Percentiles rank a stretch among this genome's conserved stretches.
Evolutionary conservation across 352 stramenopile species (phyloP).

Genomic region (Phytophthora palmivora): DNA sequence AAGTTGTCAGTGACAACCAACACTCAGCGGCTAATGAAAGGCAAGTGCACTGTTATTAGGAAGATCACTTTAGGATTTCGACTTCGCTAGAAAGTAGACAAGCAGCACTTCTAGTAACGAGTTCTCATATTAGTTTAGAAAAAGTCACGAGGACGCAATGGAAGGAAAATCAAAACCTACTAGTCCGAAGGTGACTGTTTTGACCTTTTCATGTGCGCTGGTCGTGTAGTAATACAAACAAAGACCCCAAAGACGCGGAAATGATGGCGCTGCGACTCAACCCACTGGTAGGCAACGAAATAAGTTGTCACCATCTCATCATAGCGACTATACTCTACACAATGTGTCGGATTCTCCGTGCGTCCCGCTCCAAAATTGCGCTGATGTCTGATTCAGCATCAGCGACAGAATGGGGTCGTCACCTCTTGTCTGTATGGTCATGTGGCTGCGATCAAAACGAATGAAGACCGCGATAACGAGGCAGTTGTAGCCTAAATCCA

Average conservation of each 20-base stretch:
- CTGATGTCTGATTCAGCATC: constrained; percentile 9
- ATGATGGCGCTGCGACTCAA: constrained; percentile 2
- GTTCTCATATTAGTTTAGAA: constrained; percentile 41
- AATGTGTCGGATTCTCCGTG: constrained; percentile 7
- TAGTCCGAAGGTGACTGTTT: constrained; percentile 17
- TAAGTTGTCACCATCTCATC: neutral
- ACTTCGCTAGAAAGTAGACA: too few species aligned
- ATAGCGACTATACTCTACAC: neutral
- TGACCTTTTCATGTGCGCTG: constrained; percentile 7
- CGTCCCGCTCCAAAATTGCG: constrained; percentile 22
- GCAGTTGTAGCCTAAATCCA: constrained; percentile 60
- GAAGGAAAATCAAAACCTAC: constrained; percentile 22
- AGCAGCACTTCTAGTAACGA: constrained; percentile 18
- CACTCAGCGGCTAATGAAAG: too few species aligned
- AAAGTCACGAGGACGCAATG: constrained; percentile 21
- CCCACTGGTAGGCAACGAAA: constrained; percentile 1
- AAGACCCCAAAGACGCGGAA: constrained; percentile 10
- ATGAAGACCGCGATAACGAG: constrained; percentile 6
- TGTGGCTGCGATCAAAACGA: constrained; percentile 4
- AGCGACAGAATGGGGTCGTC: constrained; percentile 9
- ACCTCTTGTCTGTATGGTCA: constrained; percentile 19
- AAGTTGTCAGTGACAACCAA: too few species aligned
- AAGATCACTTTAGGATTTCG: too few species aligned
- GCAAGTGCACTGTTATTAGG: too few species aligned
- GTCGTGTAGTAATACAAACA: constrained; percentile 29